phyloP scores from a whole-genome alignment of 805 yeast species.

The Pichia eremophila region DNA sequence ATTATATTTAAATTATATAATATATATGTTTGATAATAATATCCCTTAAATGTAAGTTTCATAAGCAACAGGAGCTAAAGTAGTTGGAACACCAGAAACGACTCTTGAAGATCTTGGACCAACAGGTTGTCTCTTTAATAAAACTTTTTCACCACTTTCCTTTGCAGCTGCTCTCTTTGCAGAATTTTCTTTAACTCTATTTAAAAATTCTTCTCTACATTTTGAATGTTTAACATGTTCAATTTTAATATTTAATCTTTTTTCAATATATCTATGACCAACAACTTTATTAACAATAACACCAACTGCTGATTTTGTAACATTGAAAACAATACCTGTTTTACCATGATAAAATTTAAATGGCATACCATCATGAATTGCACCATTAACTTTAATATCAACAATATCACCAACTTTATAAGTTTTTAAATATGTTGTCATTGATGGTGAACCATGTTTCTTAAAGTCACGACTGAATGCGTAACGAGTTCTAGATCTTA shows the following conservation, averaged over 20 bases:
- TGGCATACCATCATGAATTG: conserved; percentile 99
- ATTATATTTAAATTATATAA: too few relatives aligned
- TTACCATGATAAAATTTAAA: conserved; percentile 99
- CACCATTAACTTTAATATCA: conserved; percentile 98
- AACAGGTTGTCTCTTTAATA: conserved; percentile 97
- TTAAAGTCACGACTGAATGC: conserved; percentile 99
- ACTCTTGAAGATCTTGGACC: conserved; percentile 92
- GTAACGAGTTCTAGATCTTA: conserved; percentile 99
- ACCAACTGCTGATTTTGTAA: conserved; percentile 98
- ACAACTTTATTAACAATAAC: conserved; percentile 97
- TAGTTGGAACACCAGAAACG: conserved; percentile 85
- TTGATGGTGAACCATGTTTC: conserved; percentile 88
- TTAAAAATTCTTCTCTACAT: conserved; percentile 98
- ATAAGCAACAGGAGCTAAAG: conserved; percentile 98
- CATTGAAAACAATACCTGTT: conserved; percentile 98
- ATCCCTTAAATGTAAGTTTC: conserved; percentile 99
- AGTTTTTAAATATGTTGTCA: conserved; percentile 94
- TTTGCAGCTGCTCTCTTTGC: conserved; percentile 90
- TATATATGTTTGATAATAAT: too few relatives aligned
- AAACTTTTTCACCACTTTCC: conserved; percentile 82
- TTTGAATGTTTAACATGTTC: conserved; percentile 99
- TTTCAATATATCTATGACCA: conserved; percentile 98
- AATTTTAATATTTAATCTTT: conserved; percentile 96
- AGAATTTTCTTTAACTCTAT: conserved; percentile 97
- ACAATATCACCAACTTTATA: conserved; percentile 99